Evolutionary conservation across 2,329 filamentous ascomycete genomes (phyloP).

Genomic region (Alternaria postmessia): DNA sequence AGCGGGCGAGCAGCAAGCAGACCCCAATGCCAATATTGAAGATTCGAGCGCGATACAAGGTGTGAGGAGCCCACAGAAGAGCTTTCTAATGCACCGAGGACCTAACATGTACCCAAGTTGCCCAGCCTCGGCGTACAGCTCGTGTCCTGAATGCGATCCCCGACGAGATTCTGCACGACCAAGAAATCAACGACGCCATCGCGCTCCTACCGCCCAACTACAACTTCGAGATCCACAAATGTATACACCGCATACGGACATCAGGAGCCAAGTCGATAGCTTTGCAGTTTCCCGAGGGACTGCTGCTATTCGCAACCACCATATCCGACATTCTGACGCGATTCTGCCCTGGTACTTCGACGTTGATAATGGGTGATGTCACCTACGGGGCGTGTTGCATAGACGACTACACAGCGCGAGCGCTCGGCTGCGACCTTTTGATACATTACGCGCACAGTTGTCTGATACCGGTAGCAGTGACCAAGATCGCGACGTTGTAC

Average conservation of each 20-base stretch:
- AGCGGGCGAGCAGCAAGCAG: slow-evolving; percentile 56
- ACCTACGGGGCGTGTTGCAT: slow-evolving; percentile 99
- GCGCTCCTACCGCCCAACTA: slow-evolving; percentile 92
- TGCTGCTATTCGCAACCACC: slow-evolving; percentile 94
- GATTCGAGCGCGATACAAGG: slow-evolving; percentile 74
- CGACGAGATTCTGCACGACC: slow-evolving; percentile 82
- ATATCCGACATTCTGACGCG: slow-evolving; percentile 95
- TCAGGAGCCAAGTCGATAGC: slow-evolving; percentile 83
- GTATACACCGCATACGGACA: slow-evolving; percentile 89
- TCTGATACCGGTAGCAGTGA: slow-evolving; percentile 94
- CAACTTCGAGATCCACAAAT: slow-evolving; percentile 98
- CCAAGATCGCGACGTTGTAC: slow-evolving; percentile 95
- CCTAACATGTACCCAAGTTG: slow-evolving; percentile 60
- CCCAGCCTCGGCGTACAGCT: slow-evolving; percentile 74
- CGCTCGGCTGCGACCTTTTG: slow-evolving; percentile 90
- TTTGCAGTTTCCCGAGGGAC: slow-evolving; percentile 95
- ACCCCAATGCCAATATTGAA: slow-evolving; percentile 59
- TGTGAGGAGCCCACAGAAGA: slow-evolving; percentile 50
- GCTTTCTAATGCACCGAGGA: background rate
- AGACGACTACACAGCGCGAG: slow-evolving; percentile 95
- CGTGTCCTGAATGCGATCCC: slow-evolving; percentile 92
- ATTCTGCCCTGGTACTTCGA: slow-evolving; percentile 91
- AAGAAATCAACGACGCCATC: slow-evolving; percentile 86
- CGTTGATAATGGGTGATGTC: slow-evolving; percentile 98
- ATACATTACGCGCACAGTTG: slow-evolving; percentile 98